Percentiles rank a stretch among this genome's conserved stretches.
Conservation (phyloP, 164 flowering plant genomes). For the Santalum album region DNA sequence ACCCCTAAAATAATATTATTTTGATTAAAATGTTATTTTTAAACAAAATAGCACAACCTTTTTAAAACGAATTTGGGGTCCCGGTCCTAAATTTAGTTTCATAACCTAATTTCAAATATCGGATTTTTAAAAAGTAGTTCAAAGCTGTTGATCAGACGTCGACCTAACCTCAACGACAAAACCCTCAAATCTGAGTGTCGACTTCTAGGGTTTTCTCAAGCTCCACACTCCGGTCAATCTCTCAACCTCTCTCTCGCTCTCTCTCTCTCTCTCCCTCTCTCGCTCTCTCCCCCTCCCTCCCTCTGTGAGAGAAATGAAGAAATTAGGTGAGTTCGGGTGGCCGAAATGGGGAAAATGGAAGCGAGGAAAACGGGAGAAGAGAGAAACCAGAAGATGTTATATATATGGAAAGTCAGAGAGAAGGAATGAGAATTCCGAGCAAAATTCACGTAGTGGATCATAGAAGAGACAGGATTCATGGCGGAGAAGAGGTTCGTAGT, state of each 20-base stretch:
- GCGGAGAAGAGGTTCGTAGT: constrained; percentile 4
- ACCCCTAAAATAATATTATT: too few relatives aligned
- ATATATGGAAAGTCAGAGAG: neutral
- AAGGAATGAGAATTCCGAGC: neutral
- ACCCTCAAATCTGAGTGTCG: too few relatives aligned
- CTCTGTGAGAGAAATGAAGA: neutral
- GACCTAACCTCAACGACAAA: too few relatives aligned
- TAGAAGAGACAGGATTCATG: neutral
- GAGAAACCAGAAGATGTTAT: neutral
- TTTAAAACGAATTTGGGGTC: too few relatives aligned
- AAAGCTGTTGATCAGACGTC: too few relatives aligned
- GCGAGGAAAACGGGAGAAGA: neutral
- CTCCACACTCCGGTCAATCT: too few relatives aligned
- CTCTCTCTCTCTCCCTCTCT: neutral
- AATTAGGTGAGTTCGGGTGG: neutral
- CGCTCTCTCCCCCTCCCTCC: neutral
- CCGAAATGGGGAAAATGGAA: neutral
- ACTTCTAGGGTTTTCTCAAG: too few relatives aligned
- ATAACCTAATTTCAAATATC: too few relatives aligned
- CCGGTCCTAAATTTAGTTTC: too few relatives aligned
- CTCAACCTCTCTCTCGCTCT: neutral
- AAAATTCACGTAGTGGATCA: neutral
- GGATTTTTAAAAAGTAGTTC: too few relatives aligned
- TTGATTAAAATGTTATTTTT: too few relatives aligned
- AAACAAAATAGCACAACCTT: too few relatives aligned